Evolutionary conservation across 1,139 yeast species (phyloP), one percentile per base, ranked within the genome.

Genomic region (Candida glucosophila): DNA sequence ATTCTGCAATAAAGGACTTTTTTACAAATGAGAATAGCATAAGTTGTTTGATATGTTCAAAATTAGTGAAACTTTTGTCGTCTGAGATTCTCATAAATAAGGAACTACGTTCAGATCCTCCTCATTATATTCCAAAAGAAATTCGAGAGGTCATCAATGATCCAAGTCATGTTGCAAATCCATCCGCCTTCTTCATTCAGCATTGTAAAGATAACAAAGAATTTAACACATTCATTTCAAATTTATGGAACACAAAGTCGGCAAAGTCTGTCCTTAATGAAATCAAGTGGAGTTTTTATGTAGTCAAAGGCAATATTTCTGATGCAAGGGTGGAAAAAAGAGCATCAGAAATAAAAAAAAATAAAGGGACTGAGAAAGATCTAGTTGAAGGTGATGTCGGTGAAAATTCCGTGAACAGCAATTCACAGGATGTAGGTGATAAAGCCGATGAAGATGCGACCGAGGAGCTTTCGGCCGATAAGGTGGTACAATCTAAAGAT

Each of bases 251-350:
- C 40, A 59, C 62, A 30, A 70, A 71, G 29, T 54, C 57, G 5
- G 51, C 76, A 10, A 73, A 71, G 39, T 53, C 53, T 10, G 43
- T 64, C 2, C 41, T 73, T 14, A 57, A 52, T 5, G 68, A 64
- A 12, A 61, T 74, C 24, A 80, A 76, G 27, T 58, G 68, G 55
- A 67, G 78, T 24, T 68, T 81, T 46, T 70, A 64, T 38, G 49
- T 71, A 28, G 71, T 79, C 3, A 52, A 78, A 36, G 86, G 85
- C 5, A 58, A 72, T 29, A 65, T 73, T 26, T 63, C 67, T 23
- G n/a, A n/a, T n/a, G n/a, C n/a, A n/a, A n/a, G n/a, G n/a, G n/a
- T n/a, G n/a, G n/a, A n/a, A n/a, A n/a, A n/a, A n/a, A 48, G 12
- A 44, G 43, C 4, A 43, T 44, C 33, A 43, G 38, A 20, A 39